Conservation (phyloP, 768 basidiomycete genomes). For the Pleurotus platypus region DNA sequence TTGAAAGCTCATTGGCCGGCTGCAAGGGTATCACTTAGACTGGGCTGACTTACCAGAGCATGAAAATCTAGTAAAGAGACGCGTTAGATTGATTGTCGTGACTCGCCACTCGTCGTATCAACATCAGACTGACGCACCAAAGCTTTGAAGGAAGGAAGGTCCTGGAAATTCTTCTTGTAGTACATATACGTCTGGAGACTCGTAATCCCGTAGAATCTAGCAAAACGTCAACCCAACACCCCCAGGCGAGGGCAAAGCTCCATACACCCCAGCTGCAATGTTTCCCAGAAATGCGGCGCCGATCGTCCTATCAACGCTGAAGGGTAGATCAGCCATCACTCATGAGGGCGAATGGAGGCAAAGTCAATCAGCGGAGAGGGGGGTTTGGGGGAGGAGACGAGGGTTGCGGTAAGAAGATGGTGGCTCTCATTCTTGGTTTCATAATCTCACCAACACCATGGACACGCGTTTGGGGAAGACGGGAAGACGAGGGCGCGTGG, state of each 20-base stretch:
- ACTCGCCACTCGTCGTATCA: too few species aligned
- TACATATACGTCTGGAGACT: conserved; percentile 37
- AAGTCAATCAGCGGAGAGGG: not conserved
- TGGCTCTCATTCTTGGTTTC: not conserved
- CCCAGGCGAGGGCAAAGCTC: conserved; percentile 10
- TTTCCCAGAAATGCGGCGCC: conserved; percentile 39
- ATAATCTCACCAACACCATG: not conserved
- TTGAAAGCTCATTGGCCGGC: conserved; percentile 8
- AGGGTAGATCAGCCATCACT: not conserved
- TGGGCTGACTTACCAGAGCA: conserved; percentile 19
- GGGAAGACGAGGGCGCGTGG: not conserved
- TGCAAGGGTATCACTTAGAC: too few species aligned
- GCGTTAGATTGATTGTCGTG: too few species aligned
- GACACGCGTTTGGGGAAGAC: not conserved
- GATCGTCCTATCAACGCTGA: not conserved
- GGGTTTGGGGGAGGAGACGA: too few species aligned
- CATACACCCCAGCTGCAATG: conserved; percentile 33
- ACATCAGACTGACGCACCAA: conserved; percentile 15
- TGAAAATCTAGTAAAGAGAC: conserved; percentile 16
- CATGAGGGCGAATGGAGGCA: not conserved
- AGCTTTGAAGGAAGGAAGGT: conserved; percentile 24
- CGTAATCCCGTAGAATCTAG: conserved; percentile 33
- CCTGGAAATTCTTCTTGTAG: conserved; percentile 28
- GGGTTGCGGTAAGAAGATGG: too few species aligned
- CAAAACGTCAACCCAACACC: not conserved